These are phyloP conservation scores for Dioscorea zingiberensis DNA, from an alignment of 106 monocot species.

Conservation along the genomic window DNA sequence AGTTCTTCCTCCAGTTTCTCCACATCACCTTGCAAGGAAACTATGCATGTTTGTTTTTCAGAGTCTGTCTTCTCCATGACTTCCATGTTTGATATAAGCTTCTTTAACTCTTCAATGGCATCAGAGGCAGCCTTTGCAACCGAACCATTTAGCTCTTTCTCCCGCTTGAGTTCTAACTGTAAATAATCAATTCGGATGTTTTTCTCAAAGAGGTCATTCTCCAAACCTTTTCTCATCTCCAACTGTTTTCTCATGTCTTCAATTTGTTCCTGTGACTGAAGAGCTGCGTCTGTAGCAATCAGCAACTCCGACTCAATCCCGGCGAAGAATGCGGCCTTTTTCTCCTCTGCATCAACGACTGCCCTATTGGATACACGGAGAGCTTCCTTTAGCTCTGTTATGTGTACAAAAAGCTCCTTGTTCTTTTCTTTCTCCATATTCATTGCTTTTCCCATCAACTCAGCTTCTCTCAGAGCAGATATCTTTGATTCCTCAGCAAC, in stretches of 20 bases:
- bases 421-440: slow-evolving; percentile 14
- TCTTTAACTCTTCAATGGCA: slow-evolving; percentile 1
- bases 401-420: neutral
- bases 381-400: slow-evolving; percentile 3
- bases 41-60: neutral
- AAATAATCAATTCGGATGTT: slow-evolving; percentile 20
- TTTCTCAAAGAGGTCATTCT: slow-evolving; percentile 13
- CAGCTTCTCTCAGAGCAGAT: slow-evolving; percentile 6
- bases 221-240: slow-evolving; percentile 3
- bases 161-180: slow-evolving; percentile 24
- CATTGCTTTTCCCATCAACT: slow-evolving; percentile 4
- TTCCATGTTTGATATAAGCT: slow-evolving; percentile 10
- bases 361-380: slow-evolving; percentile 11
- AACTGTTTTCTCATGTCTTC: neutral
- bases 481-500: slow-evolving; percentile 13
- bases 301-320: slow-evolving; percentile 16
- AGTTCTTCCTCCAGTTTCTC: slow-evolving; percentile 20
- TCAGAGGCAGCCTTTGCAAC: neutral
- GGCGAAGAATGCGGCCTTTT: slow-evolving; percentile 11
- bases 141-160: slow-evolving; percentile 5
- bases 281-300: slow-evolving; percentile 8
- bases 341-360: slow-evolving; percentile 13
- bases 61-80: slow-evolving; percentile 3
- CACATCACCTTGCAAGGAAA: slow-evolving; percentile 1
- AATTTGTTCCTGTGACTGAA: slow-evolving; percentile 4